Conservation (phyloP, 306 rosid genomes). For the Rosa chinensis region DNA sequence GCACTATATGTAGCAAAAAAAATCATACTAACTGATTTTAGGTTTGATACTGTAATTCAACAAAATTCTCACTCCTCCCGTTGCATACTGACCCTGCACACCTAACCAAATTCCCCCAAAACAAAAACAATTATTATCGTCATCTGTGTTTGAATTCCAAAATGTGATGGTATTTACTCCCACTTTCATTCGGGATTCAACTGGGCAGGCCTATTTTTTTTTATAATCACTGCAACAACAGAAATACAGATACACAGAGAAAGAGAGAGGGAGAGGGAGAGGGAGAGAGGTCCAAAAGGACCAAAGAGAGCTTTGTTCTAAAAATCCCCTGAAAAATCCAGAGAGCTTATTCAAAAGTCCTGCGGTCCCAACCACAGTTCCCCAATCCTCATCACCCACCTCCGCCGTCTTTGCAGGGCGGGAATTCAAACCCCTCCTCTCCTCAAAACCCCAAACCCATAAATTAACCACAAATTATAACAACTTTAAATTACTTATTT, state of each 20-base stretch:
- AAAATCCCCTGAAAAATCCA: slow-evolving; percentile 37
- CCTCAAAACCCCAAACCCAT: not conserved
- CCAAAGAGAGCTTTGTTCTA: not conserved
- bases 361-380: slow-evolving; percentile 27
- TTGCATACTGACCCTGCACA: not conserved
- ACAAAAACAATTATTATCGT: not conserved
- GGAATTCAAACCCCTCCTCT: slow-evolving; percentile 16
- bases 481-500: not conserved
- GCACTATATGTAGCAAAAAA: too few species aligned
- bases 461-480: not conserved
- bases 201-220: not conserved
- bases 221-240: slow-evolving; percentile 7
- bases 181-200: slow-evolving; percentile 3
- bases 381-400: not conserved
- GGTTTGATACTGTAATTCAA: not conserved
- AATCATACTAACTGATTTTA: too few species aligned
- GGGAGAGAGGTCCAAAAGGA: not conserved
- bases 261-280: not conserved
- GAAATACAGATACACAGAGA: not conserved
- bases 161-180: not conserved
- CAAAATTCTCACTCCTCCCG: not conserved
- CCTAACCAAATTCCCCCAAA: not conserved
- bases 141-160: not conserved
- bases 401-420: slow-evolving; percentile 42
- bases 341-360: slow-evolving; percentile 2